Conservation (phyloP, 306 rosid species). For the Delonix regia region DNA sequence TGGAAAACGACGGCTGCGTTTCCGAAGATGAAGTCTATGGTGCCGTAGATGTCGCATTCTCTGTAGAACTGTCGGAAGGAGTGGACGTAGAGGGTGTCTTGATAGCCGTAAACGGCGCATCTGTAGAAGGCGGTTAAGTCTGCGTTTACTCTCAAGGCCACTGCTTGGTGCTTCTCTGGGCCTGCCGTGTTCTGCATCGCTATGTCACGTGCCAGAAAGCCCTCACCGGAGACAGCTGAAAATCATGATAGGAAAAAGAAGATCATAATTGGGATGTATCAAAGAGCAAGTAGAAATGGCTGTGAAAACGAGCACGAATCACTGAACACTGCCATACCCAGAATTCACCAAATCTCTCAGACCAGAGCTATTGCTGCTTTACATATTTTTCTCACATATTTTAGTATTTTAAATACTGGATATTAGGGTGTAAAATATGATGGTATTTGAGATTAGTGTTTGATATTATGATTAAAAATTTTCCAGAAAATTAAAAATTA, state of each 20-base stretch:
- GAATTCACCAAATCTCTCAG: too few relatives aligned
- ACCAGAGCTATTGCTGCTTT: too few relatives aligned
- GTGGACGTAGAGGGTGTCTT: slow-evolving; percentile 75
- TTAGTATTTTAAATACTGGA: too few relatives aligned
- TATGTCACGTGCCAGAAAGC: slow-evolving; percentile 80
- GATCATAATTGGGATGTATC: background rate
- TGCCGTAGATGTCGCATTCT: slow-evolving; percentile 79
- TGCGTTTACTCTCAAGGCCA: slow-evolving; percentile 74
- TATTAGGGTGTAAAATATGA: too few relatives aligned
- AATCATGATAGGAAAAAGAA: background rate
- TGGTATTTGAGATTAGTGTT: too few relatives aligned
- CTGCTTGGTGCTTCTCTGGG: slow-evolving; percentile 77
- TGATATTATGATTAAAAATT: too few relatives aligned
- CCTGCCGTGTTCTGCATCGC: slow-evolving; percentile 71
- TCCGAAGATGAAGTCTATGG: slow-evolving; percentile 78
- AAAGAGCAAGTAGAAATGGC: too few relatives aligned
- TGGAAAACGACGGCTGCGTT: slow-evolving; percentile 81
- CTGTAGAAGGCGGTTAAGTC: slow-evolving; percentile 68
- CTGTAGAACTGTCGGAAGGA: slow-evolving; percentile 83
- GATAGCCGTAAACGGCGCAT: slow-evolving; percentile 64
- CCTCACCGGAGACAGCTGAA: slow-evolving; percentile 80
- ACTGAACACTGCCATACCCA: too few relatives aligned
- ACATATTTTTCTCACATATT: too few relatives aligned
- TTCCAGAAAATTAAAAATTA: too few relatives aligned
- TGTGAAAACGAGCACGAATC: too few relatives aligned